Conservation (phyloP, 768 basidiomycete genomes). For the Pisolithus microcarpus region DNA sequence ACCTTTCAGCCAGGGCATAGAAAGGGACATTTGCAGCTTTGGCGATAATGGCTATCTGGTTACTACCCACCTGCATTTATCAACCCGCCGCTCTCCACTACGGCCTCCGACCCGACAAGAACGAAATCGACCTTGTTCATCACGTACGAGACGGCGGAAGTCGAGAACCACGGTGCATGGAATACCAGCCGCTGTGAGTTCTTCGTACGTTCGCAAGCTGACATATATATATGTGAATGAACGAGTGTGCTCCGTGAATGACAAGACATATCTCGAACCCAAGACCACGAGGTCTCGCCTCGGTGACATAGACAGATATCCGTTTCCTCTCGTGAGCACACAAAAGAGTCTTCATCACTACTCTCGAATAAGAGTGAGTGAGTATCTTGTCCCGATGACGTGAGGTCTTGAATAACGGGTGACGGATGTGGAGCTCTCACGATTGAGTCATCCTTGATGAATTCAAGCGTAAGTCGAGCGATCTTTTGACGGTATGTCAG, state of each 20-base stretch:
- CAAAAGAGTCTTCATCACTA: slow-evolving; percentile 88
- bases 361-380: slow-evolving; percentile 94
- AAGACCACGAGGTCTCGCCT: slow-evolving; percentile 83
- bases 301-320: slow-evolving; percentile 96
- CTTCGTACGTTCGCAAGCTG: slow-evolving; percentile 88
- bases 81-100: slow-evolving; percentile 92
- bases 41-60: slow-evolving; percentile 94
- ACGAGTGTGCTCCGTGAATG: slow-evolving; percentile 5
- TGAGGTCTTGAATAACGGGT: slow-evolving; percentile 10
- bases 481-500: slow-evolving; percentile 86
- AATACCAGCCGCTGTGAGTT: slow-evolving; percentile 81
- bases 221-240: slow-evolving; percentile 3
- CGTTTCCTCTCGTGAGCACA: slow-evolving; percentile 87
- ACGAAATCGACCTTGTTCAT: slow-evolving; percentile 97
- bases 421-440: slow-evolving; percentile 36
- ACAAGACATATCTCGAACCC: slow-evolving; percentile 48
- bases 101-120: slow-evolving; percentile 94
- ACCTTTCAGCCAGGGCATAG: slow-evolving; percentile 93
- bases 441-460: slow-evolving; percentile 93
- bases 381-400: slow-evolving; percentile 56
- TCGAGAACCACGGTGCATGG: slow-evolving; percentile 94
- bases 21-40: slow-evolving; percentile 93
- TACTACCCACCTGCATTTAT: slow-evolving; percentile 92
- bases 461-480: slow-evolving; percentile 78
- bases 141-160: slow-evolving; percentile 91